Percentiles rank a stretch among this genome's conserved stretches.
Evolutionary conservation across 148 eudicot species (phyloP).

Genomic region (Oxyria digyna): DNA sequence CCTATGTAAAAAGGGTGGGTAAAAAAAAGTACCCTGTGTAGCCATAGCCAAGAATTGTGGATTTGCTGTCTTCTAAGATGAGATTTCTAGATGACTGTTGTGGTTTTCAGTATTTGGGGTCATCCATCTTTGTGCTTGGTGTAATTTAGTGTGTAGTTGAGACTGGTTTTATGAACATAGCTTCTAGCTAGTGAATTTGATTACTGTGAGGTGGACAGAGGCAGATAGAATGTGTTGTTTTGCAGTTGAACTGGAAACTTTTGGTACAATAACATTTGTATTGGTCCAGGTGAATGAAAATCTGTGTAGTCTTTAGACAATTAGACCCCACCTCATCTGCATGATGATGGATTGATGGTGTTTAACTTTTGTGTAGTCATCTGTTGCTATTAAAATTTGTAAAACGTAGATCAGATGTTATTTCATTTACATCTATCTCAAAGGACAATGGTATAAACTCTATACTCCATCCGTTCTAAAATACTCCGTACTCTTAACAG

Average conservation of each 20-base stretch:
- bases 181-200: constrained; percentile 1
- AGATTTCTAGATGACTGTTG: neutral
- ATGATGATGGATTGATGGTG: neutral
- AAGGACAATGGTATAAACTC: neutral
- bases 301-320: neutral
- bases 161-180: neutral
- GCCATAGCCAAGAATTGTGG: neutral
- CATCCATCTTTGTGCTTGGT: neutral
- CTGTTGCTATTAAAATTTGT: neutral
- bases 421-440: neutral
- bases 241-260: constrained; percentile 1
- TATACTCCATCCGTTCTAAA: no score
- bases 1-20: constrained; percentile 3
- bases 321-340: neutral
- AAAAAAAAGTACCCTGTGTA: constrained; percentile 6
- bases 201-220: neutral
- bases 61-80: neutral
- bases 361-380: neutral
- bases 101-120: neutral
- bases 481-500: no score
- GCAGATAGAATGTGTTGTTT: neutral
- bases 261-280: neutral
- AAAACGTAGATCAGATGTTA: neutral
- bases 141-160: neutral
- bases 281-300: neutral